A percentile compares a stretch with the other conserved stretches of the same genome.
These are phyloP conservation scores for Nadsonia fulvescens DNA, from an alignment of 805 yeast genomes.

Conservation along the genomic window DNA sequence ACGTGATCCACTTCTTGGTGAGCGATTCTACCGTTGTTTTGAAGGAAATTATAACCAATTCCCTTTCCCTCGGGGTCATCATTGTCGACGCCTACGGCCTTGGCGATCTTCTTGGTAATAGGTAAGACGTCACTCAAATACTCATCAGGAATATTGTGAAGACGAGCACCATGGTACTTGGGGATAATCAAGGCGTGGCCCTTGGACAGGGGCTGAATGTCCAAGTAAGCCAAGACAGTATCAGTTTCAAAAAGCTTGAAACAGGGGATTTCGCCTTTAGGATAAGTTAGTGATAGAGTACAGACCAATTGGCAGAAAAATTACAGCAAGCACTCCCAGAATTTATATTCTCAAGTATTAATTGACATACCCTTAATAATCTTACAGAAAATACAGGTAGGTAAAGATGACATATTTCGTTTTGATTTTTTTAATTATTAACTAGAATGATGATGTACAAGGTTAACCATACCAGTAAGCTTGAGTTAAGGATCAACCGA, in stretches of 20 bases:
- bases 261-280: conserved; percentile 81
- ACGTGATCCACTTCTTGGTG: conserved; percentile 94
- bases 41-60: conserved; percentile 74
- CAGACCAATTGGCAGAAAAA: conserved; percentile 1
- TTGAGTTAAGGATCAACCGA: no score
- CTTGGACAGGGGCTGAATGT: conserved; percentile 78
- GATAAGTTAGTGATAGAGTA: neutral
- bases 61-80: conserved; percentile 43
- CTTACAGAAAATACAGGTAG: conserved; percentile 71
- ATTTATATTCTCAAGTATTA: neutral
- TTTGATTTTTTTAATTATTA: neutral
- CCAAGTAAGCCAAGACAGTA: conserved; percentile 63
- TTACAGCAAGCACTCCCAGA: conserved; percentile 1
- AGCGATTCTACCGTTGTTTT: conserved; percentile 88
- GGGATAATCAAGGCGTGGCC: conserved; percentile 88
- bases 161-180: conserved; percentile 80
- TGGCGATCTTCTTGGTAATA: conserved; percentile 68
- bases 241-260: conserved; percentile 81
- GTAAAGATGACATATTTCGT: conserved; percentile 8
- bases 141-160: conserved; percentile 88
- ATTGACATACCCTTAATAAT: conserved; percentile 55
- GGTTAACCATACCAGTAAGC: no score
- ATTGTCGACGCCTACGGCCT: conserved; percentile 35
- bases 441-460: conserved; percentile 1
- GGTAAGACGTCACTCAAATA: conserved; percentile 74